Evolutionary conservation across 345 rosid species (phyloP), one percentile per base, ranked within the genome.

Genomic region (Pistacia integerrima): DNA sequence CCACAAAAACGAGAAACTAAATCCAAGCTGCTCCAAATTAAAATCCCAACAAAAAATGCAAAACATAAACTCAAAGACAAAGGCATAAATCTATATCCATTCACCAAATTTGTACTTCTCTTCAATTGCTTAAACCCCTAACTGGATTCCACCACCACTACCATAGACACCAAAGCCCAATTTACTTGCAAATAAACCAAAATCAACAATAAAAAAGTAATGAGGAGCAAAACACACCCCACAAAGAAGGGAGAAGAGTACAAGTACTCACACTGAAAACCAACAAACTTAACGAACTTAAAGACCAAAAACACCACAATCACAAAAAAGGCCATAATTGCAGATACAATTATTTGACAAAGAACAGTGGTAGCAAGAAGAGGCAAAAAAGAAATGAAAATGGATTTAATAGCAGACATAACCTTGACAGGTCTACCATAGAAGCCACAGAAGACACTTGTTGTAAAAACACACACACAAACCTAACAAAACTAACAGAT

Each of bases 371-470:
- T 90, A 9, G 77, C 70, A 25, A 84, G 20, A 22, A 91, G 90
- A 46, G 90, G 94, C 55, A 88, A 20, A 80, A 91, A 88, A n/a
- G 90, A 88, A 55, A 76, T n/a, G 64, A 83, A 70, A 74, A 87
- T 82, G 17, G 98, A 91, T 65, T 73, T 82, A 73, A 93, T 76
- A 2, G 97, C 86, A 9, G 91, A 79, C 25, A 74, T 13, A 4
- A 94, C 79, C 81, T 86, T 91, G 70, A 93, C 94, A 30, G 97
- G 98, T 63, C 97, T 80, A 61, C 97, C 97, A 54, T 89, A 91
- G 84, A 93, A 94, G 3, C 93, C 97, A 4, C 88, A 92, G 67
- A 85, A 67, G 9, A 89, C 87, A 72, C 95, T 89, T 28, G 48
- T 25, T 25, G 25, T 25, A 25, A 25, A 25, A 25, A 25, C 25